These are phyloP conservation scores for Starmerella geochares DNA, from an alignment of 805 yeast species.

Conservation along the genomic window DNA sequence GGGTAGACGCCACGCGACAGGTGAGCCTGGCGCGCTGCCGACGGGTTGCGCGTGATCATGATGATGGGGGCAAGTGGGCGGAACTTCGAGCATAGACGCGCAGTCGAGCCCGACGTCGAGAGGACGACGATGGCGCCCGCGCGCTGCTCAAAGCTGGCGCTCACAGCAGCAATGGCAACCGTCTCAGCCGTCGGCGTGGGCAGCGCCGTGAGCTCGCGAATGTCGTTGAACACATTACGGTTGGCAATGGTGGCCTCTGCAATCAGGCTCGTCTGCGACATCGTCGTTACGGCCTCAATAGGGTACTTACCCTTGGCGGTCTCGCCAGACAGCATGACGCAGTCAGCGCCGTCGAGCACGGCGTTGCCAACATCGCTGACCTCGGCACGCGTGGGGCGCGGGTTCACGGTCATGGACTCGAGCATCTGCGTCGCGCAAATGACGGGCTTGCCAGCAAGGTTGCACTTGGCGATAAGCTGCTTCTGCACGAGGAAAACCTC, in stretches of 20 bases:
- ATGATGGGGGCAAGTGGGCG: conserved; percentile 95
- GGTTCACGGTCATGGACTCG: conserved; percentile 99
- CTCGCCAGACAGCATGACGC: conserved; percentile 99
- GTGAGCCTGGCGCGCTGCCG: conserved; percentile 91
- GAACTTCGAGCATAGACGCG: conserved; percentile 93
- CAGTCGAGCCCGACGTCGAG: conserved; percentile 90
- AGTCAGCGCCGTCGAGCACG: conserved; percentile 97
- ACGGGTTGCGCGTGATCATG: conserved; percentile 93
- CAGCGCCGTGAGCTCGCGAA: conserved; percentile 71
- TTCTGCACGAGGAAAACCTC: conserved; percentile 97
- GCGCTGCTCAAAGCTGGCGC: conserved; percentile 90
- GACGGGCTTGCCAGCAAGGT: conserved; percentile 98
- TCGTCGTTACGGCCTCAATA: conserved; percentile 92
- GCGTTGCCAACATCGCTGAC: conserved; percentile 99
- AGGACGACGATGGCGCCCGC: conserved; percentile 95
- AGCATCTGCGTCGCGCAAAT: conserved; percentile 99
- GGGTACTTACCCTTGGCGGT: conserved; percentile 99
- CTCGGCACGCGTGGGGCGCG: conserved; percentile 99
- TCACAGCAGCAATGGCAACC: conserved; percentile 91
- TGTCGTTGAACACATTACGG: conserved; percentile 68
- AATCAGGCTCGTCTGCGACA: conserved; percentile 93
- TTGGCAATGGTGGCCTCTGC: conserved; percentile 97
- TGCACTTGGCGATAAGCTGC: conserved; percentile 97
- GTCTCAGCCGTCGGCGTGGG: conserved; percentile 95
- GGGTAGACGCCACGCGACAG: conserved; percentile 98